Conservation (phyloP, 176 grass and related monocot species). For the Oryza officinalis region DNA sequence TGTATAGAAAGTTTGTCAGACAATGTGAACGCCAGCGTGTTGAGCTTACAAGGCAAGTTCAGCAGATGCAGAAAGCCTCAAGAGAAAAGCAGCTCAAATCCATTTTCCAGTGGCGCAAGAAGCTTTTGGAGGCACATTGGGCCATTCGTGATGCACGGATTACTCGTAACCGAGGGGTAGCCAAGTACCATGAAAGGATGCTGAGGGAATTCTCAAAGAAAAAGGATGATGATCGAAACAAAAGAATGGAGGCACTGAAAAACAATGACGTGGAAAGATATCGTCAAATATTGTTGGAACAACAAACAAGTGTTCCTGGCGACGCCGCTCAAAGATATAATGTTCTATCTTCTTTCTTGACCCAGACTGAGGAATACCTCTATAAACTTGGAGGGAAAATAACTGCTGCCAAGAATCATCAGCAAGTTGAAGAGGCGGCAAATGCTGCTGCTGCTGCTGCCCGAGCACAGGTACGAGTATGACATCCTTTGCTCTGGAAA, state of each 20-base stretch:
- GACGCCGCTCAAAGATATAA: constrained; percentile 90
- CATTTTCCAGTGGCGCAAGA: constrained; percentile 93
- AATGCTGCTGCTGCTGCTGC: constrained; percentile 76
- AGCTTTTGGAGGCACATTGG: constrained; percentile 96
- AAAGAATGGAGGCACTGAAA: constrained; percentile 99
- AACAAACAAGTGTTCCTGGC: constrained; percentile 88
- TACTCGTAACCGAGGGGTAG: constrained; percentile 85
- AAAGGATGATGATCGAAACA: constrained; percentile 92
- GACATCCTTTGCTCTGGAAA: constrained; percentile 17
- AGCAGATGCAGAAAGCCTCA: constrained; percentile 72
- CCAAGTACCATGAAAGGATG: constrained; percentile 99
- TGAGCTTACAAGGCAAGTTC: constrained; percentile 84
- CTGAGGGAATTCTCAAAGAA: constrained; percentile 93
- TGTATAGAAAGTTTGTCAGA: constrained; percentile 92
- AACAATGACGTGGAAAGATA: constrained; percentile 99
- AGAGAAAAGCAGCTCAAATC: constrained; percentile 96
- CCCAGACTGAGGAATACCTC: constrained; percentile 97
- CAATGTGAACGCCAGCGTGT: constrained; percentile 89
- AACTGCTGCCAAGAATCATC: constrained; percentile 82
- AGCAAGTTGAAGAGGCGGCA: constrained; percentile 94
- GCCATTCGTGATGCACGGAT: constrained; percentile 95
- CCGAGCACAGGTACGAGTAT: constrained; percentile 73
- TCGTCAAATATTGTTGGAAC: constrained; percentile 90
- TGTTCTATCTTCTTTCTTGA: constrained; percentile 96
- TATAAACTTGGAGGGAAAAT: constrained; percentile 98